Conservation (phyloP, 1,139 yeast species). For the Scheffersomyces segobiensis region DNA sequence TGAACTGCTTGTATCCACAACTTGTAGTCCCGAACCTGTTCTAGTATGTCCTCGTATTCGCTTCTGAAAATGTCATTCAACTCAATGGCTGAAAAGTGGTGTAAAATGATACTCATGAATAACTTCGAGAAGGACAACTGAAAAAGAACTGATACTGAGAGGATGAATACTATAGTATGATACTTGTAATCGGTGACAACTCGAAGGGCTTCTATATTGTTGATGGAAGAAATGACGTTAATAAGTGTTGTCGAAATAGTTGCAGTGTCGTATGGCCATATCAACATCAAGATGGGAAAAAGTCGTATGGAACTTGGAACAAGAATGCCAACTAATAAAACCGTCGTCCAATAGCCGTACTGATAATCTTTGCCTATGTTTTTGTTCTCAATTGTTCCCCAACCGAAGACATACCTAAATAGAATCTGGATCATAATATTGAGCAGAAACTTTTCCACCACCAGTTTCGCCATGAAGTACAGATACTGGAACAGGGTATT, state of each 20-base stretch:
- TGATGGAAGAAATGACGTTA: constrained; percentile 57
- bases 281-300: constrained; percentile 90
- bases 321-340: constrained; percentile 66
- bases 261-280: constrained; percentile 89
- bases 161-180: constrained; percentile 26
- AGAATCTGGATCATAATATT: constrained; percentile 51
- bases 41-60: constrained; percentile 5
- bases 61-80: constrained; percentile 5
- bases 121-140: constrained; percentile 7
- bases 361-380: constrained; percentile 19
- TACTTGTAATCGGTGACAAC: constrained; percentile 52
- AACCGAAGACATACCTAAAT: constrained; percentile 33
- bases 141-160: constrained; percentile 8
- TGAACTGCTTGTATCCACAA: background rate
- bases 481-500: constrained; percentile 61
- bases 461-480: constrained; percentile 63
- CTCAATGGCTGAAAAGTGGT: constrained; percentile 6
- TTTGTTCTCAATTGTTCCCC: constrained; percentile 23
- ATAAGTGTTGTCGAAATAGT: constrained; percentile 64
- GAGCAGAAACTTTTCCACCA: constrained; percentile 56
- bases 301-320: constrained; percentile 78
- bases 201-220: constrained; percentile 64
- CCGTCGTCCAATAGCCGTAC: constrained; percentile 28
- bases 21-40: background rate
- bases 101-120: constrained; percentile 8